Evolutionary conservation across 495 filamentous ascomycete species (phyloP), one percentile per base, ranked within the genome.

Genomic region (Polyplosphaeria fusca): DNA sequence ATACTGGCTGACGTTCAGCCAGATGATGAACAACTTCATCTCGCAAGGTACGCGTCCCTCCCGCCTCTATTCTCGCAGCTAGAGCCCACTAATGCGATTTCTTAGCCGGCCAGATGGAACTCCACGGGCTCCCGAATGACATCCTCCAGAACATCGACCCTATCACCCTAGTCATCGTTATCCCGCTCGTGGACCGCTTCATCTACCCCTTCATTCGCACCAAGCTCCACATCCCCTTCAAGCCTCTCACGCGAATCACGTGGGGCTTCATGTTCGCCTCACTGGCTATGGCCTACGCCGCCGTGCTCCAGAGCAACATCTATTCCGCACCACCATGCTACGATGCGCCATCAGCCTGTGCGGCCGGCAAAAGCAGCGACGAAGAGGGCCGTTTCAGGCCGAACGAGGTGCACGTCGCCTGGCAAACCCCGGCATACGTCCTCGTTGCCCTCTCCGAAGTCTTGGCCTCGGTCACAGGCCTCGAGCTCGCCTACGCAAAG

Each of bases 401-500:
- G 1, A 66, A 66, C 27, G 26, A 47, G 32, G 47, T 66, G 20
- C 63, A 66, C 20, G 59, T 62, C 19, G 63, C 58, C 13, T 58
- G 52, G 47, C 68, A 70, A 26, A 32, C 61, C 3, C 65, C 65
- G 7, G 55, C 61, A 3, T 63, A 65, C 37, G 47, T 61, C 22
- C 61, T 89, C 20, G 79, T 86, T 50, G 86, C 78, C 55, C 69
- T 88, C 5, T 82, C 81, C 16, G 86, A 88, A 70, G 86, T 88
- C 54, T 76, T 88, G 52, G 83, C 84, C 0, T 81, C 75, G 38
- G 78, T 87, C 60, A 69, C 58, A 53, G 69, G 57, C 24, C 61
- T 63, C n/a, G 81, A 84, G 59, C 87, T 91, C 53, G 88, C 87
- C 5, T 90, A 82, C 68, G 84, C 82, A 60, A 88, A 91, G 70